Evolutionary conservation across 352 stramenopile species (phyloP).

Genomic region (Phytophthora colocasiae): DNA sequence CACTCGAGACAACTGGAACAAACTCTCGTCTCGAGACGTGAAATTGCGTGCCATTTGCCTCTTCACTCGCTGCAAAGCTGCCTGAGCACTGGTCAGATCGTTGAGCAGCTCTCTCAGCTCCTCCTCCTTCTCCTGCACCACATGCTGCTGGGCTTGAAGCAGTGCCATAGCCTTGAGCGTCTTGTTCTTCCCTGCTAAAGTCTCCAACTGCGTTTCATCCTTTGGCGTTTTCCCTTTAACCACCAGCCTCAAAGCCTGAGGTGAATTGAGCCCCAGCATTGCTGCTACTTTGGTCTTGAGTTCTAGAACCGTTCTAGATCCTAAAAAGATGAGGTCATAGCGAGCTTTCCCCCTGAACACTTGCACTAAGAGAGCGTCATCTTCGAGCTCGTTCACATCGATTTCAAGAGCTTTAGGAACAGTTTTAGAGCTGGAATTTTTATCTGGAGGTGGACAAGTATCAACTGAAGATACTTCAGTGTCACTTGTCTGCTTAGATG

Average conservation of each 20-base stretch:
- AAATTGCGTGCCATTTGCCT: conserved; percentile 67
- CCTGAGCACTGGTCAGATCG: conserved; percentile 56
- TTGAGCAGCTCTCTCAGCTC: conserved; percentile 71
- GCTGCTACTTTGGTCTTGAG: conserved; percentile 61
- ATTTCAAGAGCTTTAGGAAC: conserved; percentile 22
- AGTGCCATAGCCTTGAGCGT: conserved; percentile 78
- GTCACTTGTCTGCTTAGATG: background rate
- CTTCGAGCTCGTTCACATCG: conserved; percentile 49
- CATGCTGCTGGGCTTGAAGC: conserved; percentile 65
- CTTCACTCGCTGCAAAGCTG: conserved; percentile 38
- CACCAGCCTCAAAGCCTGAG: conserved; percentile 57
- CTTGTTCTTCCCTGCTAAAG: conserved; percentile 24
- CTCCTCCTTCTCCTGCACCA: conserved; percentile 67
- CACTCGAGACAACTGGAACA: conserved; percentile 50
- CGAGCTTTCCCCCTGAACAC: conserved; percentile 61
- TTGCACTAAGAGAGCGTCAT: conserved; percentile 58
- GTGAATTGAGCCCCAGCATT: conserved; percentile 49
- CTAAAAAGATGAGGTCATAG: conserved; percentile 59
- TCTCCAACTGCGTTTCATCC: conserved; percentile 42
- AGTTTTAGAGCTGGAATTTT: conserved; percentile 7
- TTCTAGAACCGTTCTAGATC: conserved; percentile 33
- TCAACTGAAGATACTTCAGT: background rate
- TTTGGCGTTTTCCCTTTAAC: conserved; percentile 70
- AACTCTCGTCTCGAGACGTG: conserved; percentile 52
- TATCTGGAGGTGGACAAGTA: background rate